Conservation (phyloP, 2,329 filamentous ascomycete genomes). For the Didymellaceae sp. region DNA sequence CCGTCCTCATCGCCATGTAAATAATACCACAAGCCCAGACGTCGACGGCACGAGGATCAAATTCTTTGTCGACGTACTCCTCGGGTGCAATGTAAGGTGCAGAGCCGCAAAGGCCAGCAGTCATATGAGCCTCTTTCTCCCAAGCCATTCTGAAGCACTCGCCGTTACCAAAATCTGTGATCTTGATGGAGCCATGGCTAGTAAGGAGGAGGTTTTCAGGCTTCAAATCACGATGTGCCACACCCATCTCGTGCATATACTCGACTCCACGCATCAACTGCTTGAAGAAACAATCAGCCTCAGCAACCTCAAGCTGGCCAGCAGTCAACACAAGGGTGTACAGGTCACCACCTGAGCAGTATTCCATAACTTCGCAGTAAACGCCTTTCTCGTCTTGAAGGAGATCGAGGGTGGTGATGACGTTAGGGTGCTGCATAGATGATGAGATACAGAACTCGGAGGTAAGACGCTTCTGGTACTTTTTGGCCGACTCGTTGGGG, state of each 20-base stretch:
- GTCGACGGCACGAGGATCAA: constrained; percentile 96
- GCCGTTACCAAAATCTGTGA: constrained; percentile 98
- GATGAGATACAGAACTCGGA: constrained; percentile 99
- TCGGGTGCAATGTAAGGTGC: constrained; percentile 97
- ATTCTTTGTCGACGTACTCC: constrained; percentile 93
- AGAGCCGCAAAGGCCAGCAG: constrained; percentile 92
- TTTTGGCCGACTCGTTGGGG: constrained; percentile 93
- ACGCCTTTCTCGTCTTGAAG: constrained; percentile 96
- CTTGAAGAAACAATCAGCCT: constrained; percentile 98
- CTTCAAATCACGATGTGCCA: constrained; percentile 95
- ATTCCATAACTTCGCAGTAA: constrained; percentile 99
- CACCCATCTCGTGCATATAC: constrained; percentile 99
- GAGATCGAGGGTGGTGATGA: constrained; percentile 96
- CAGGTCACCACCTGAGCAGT: constrained; percentile 93
- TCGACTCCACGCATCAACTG: constrained; percentile 99
- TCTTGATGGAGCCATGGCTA: constrained; percentile 90
- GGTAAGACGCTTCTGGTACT: constrained; percentile 96
- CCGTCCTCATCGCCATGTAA: constrained; percentile 99
- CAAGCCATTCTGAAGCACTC: constrained; percentile 99
- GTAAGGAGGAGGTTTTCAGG: constrained; percentile 96
- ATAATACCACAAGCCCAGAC: constrained; percentile 99
- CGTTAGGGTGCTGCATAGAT: constrained; percentile 92
- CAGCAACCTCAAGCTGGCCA: constrained; percentile 86
- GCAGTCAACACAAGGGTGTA: constrained; percentile 92
- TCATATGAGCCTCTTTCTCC: constrained; percentile 99